Base-by-base conservation (phyloP, 2,329 filamentous ascomycete genomes). In the Tricladium varicosporioides region DNA sequence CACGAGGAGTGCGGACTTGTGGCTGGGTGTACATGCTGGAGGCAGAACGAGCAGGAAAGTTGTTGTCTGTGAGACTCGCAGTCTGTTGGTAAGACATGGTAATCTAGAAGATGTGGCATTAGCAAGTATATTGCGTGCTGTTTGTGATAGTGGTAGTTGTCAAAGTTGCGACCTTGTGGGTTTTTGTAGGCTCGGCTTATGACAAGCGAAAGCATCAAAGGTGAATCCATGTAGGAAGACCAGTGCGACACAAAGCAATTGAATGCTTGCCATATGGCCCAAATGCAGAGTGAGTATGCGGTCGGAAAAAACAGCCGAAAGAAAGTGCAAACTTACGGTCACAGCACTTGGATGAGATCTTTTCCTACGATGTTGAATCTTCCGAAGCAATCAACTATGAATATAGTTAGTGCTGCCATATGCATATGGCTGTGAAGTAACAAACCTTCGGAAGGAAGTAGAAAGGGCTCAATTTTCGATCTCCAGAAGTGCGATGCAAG, bases 1-100 rank as follows among this genome's bases (percentile, higher is more conserved):
- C 65, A 52, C 67, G 68, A 19, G 62, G 60, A 22, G 58, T 32
- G 33, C 66, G 69, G 53, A 60, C 49, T 60, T 68, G 67, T 16
- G 65, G 58, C 49, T 68, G 67, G 33, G 60, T 54, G 60, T 70
- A 72, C 68, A 71, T 69, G 58, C 61, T 62, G 45, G 61, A 58
- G n/a, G 62, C 44, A 13, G 64, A 57, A 63, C 62, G 64, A 60
- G 58, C 62, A 57, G 60, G 63, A 61, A 60, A 64, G 53, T 58
- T 59, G 46, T 51, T 63, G 52, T 69, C 69, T 45, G 63, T 48
- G 48, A 61, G 60, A 50, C 57, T 63, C 48, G 66, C 51, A 52
- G 66, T 64, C 61, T 71, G 68, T 56, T 70, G 68, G 60, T 70
- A 71, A 67, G 70, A 67, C 70, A 72, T 72, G 66, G 63, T 66